phyloP scores from a whole-genome alignment of 441 rosid genomes.

The Populus tomentosa region DNA sequence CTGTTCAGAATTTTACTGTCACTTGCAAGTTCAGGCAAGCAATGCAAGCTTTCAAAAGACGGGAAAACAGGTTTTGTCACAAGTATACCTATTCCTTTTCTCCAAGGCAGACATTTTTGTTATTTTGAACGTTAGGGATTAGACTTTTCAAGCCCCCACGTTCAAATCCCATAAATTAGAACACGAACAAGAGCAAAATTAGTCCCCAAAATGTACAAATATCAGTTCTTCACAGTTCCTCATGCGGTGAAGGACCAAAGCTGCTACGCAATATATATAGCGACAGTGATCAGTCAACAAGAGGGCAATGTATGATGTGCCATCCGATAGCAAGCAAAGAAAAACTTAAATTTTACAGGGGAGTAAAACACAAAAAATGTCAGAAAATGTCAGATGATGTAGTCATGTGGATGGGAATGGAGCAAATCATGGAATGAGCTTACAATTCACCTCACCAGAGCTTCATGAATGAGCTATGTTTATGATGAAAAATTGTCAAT shows the following conservation, averaged over 20 bases:
- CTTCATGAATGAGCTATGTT: background rate
- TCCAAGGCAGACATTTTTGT: too few relatives aligned
- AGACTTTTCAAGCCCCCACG: background rate
- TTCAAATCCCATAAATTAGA: too few relatives aligned
- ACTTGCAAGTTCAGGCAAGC: background rate
- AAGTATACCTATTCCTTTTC: too few relatives aligned
- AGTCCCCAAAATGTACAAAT: background rate
- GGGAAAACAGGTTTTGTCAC: background rate
- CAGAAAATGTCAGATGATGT: too few relatives aligned
- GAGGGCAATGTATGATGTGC: too few relatives aligned
- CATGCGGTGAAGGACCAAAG: too few relatives aligned
- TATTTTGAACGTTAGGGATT: too few relatives aligned
- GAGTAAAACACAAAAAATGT: too few relatives aligned
- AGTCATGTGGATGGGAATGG: background rate
- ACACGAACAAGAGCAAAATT: too few relatives aligned
- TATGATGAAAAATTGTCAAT: background rate
- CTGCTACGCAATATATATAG: too few relatives aligned
- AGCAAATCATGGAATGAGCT: background rate
- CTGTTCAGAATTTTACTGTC: background rate
- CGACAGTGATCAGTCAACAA: too few relatives aligned
- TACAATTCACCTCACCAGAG: background rate
- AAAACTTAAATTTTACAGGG: background rate
- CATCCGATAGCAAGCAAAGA: background rate
- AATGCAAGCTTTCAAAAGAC: background rate
- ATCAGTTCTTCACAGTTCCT: too few relatives aligned